phyloP scores from a whole-genome alignment of 2,329 filamentous ascomycete species.

The Colletotrichum sp. region DNA sequence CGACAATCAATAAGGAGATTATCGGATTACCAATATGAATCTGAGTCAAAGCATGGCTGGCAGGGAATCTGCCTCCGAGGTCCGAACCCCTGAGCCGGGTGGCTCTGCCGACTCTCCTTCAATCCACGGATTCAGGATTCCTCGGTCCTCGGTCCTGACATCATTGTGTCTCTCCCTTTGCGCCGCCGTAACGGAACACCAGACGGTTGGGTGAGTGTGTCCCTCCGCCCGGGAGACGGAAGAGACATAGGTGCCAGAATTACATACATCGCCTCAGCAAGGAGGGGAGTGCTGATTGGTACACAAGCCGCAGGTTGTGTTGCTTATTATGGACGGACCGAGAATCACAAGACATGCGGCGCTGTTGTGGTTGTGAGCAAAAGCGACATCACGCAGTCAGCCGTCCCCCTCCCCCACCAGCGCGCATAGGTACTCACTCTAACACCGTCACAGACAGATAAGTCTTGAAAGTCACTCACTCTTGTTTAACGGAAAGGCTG shows the following conservation, averaged over 20 bases:
- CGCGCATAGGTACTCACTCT: neutral
- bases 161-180: neutral
- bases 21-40: neutral
- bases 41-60: neutral
- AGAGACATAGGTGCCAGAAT: neutral
- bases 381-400: slow-evolving; percentile 6
- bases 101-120: neutral
- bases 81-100: neutral
- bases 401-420: neutral
- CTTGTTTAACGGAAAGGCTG: neutral
- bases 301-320: neutral
- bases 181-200: neutral
- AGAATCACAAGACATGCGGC: neutral
- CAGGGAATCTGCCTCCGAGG: neutral
- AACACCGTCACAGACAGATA: neutral
- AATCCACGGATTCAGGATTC: neutral
- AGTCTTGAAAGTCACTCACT: neutral
- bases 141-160: slow-evolving; percentile 7
- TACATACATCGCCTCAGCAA: neutral
- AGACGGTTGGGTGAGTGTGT: neutral
- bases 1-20: neutral
- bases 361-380: slow-evolving; percentile 1
- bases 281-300: neutral
- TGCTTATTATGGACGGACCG: neutral
- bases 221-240: neutral